Conservation (phyloP, 2,329 filamentous ascomycete genomes). For the Ascochyta fabae region DNA sequence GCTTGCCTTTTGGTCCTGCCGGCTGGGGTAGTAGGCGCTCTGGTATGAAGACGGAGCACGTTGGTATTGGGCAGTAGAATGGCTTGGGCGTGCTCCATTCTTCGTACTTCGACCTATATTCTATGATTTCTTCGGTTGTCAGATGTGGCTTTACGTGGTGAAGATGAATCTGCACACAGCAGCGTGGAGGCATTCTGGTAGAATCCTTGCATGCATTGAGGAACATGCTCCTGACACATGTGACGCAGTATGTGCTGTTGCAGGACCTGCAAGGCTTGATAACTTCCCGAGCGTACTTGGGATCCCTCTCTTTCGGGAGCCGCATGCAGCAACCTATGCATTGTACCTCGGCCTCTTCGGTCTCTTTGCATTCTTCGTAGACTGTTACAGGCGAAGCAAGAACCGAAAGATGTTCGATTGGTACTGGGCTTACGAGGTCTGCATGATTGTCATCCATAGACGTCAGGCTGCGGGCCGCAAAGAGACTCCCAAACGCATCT, state of each 20-base stretch:
- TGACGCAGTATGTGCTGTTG: conserved; percentile 39
- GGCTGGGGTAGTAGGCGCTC: conserved; percentile 29
- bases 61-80: conserved; percentile 57
- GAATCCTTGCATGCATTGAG: conserved; percentile 48
- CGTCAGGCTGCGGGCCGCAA: conserved; percentile 15
- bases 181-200: conserved; percentile 55
- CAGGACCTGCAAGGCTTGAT: conserved; percentile 44
- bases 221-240: conserved; percentile 53
- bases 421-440: not conserved
- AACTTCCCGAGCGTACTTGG: conserved; percentile 9
- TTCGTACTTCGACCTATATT: conserved; percentile 54
- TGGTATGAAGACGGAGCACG: conserved; percentile 58
- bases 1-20: conserved; percentile 23
- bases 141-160: conserved; percentile 48
- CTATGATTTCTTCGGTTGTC: conserved; percentile 41
- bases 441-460: conserved; percentile 9
- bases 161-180: conserved; percentile 54
- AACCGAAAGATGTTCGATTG: not conserved
- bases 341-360: conserved; percentile 6
- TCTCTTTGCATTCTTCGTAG: not conserved
- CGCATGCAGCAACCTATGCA: conserved; percentile 35
- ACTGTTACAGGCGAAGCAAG: not conserved
- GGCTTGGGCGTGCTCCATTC: conserved; percentile 56
- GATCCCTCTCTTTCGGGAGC: conserved; percentile 17
- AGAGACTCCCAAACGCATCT: conserved; percentile 10